Base-by-base conservation (phyloP, 805 yeast species). In the Sugiyamaella floridensis region DNA sequence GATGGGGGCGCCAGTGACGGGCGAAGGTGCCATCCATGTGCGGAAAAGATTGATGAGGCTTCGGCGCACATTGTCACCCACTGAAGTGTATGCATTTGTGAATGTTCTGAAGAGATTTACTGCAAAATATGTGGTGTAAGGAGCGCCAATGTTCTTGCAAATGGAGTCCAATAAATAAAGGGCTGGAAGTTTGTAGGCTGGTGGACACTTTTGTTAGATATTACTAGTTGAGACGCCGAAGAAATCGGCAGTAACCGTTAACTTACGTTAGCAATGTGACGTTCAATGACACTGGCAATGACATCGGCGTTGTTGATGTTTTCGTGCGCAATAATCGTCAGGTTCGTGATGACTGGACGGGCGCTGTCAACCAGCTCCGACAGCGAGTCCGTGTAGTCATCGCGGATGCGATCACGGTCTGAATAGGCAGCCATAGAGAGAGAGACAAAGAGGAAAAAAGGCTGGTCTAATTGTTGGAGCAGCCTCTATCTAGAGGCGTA, bases 91-190 rank as follows among this genome's bases (percentile, higher is more conserved):
- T 2, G 89, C 83, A 56, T 80, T 82, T 22, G 86, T 82, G 68
- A 85, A 92, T 2, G 86, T 72, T 58, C 77, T 79, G 70, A 78
- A 85, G 46, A 89, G 71, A 57, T 83, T 82, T 58, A 80, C 75
- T 49, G 90, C 84, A 65, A 93, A 81, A 49, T 86, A 67, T 6
- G 82, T 75, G n/a, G 89, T 86, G 67, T 92, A 93, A 1, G 98
- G 97, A 55, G 83, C 78, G 8, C 97, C 97, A 32, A 88, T 83
- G 62, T 84, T 87, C 68, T 93, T 93, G 70, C 92, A 86, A 47
- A 93, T 86, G 15, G 97, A 89, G 67, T 93, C 98, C 52, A 93
- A 70, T 45, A 92, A 75, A 65, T 92, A 93, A 55, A 93, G 75
- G 3, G 93, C 82, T 61, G 80, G 93, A 47, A 93, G 75, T 68